Evolutionary conservation across 2,329 filamentous ascomycete species (phyloP).

Genomic region (Aspergillus pseudoviridinutans): DNA sequence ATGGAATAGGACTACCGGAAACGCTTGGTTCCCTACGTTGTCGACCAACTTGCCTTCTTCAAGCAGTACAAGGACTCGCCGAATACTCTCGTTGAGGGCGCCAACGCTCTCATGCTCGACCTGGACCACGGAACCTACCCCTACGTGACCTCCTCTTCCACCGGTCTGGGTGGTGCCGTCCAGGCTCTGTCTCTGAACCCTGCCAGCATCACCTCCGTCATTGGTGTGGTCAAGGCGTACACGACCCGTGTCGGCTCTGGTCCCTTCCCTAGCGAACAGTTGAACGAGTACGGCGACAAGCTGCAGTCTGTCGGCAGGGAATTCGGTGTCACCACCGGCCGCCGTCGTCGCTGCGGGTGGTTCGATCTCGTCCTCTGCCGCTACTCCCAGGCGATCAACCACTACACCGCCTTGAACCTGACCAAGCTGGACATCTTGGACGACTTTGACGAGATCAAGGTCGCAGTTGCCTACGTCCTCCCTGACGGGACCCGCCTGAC

Average conservation of each 20-base stretch:
- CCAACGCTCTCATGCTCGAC: constrained; percentile 62
- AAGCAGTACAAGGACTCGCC: constrained; percentile 52
- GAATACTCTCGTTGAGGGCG: constrained; percentile 59
- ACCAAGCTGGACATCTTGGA: constrained; percentile 64
- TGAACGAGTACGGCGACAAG: constrained; percentile 54
- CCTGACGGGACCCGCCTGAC: constrained; percentile 47
- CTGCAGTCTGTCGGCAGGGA: constrained; percentile 55
- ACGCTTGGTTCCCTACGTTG: constrained; percentile 35
- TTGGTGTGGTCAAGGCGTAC: constrained; percentile 64
- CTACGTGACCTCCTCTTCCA: constrained; percentile 47
- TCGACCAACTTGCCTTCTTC: constrained; percentile 50
- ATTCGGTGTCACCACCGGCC: constrained; percentile 56
- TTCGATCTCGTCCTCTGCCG: constrained; percentile 62
- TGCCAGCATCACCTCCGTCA: constrained; percentile 53
- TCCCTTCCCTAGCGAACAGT: constrained; percentile 61
- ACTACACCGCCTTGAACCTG: constrained; percentile 56
- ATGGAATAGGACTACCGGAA: constrained; percentile 34
- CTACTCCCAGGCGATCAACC: constrained; percentile 55
- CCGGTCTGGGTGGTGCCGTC: constrained; percentile 48
- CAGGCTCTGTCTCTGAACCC: constrained; percentile 58
- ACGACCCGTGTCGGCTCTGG: constrained; percentile 58
- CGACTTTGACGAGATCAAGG: constrained; percentile 59
- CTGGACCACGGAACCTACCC: constrained; percentile 52
- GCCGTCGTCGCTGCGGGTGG: constrained; percentile 61
- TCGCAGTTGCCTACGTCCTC: constrained; percentile 55